Percentiles rank a stretch among this genome's conserved stretches.
Evolutionary conservation across 306 rosid species (phyloP).

Genomic region (Malus fusca): DNA sequence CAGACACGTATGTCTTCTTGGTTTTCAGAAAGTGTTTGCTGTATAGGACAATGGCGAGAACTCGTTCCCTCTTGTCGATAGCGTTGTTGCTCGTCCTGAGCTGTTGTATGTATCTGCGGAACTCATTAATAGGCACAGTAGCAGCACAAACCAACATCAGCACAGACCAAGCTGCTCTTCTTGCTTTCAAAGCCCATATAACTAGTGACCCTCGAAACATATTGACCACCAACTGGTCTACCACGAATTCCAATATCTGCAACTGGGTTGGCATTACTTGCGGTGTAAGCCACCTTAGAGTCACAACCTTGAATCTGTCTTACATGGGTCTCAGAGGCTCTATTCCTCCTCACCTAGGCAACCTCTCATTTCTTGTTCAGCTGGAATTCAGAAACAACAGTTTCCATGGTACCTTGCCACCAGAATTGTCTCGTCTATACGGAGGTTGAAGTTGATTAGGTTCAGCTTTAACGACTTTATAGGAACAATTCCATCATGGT

Average conservation of each 20-base stretch:
- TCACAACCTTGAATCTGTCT: conserved; percentile 5
- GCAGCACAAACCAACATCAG: too few relatives aligned
- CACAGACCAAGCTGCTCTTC: background rate
- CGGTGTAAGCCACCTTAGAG: background rate
- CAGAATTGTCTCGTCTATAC: background rate
- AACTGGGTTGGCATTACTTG: conserved; percentile 20
- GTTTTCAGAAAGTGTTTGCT: too few relatives aligned
- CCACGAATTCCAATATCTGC: background rate
- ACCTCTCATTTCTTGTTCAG: conserved; percentile 7
- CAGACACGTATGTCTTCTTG: too few relatives aligned
- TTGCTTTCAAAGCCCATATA: background rate
- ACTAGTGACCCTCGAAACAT: too few relatives aligned
- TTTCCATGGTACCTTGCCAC: conserved; percentile 3
- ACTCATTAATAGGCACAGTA: too few relatives aligned
- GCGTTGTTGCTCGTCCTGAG: too few relatives aligned
- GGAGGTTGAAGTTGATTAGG: background rate
- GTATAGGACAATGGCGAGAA: too few relatives aligned
- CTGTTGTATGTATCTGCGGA: too few relatives aligned
- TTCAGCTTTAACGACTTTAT: background rate
- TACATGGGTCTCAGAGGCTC: conserved; percentile 2
- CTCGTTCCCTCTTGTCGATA: too few relatives aligned
- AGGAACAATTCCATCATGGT: conserved; percentile 8
- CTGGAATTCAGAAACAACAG: conserved; percentile 1
- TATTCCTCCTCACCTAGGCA: conserved; percentile 12
- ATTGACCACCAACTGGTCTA: background rate